Percentiles rank a stretch among this genome's conserved stretches.
phyloP scores from a whole-genome alignment of 106 monocot genomes.

The Iris macrosiphon region DNA sequence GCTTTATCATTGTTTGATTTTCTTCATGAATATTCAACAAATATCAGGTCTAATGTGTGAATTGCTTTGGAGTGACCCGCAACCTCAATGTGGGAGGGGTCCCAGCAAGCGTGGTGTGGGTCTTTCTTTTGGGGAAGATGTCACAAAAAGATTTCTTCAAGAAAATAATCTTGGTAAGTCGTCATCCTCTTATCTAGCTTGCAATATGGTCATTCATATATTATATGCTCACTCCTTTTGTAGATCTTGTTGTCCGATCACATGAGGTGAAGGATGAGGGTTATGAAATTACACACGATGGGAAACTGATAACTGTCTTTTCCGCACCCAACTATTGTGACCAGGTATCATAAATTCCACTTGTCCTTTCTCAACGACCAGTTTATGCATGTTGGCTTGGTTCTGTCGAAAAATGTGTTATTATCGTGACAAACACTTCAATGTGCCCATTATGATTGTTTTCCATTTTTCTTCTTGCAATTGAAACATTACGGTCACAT shows the following conservation, averaged over 20 bases:
- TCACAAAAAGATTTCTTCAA: conserved; percentile 77
- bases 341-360: conserved; percentile 42
- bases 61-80: conserved; percentile 98
- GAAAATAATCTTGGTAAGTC: conserved; percentile 85
- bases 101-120: conserved; percentile 98
- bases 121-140: conserved; percentile 95
- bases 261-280: conserved; percentile 99
- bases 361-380: not conserved
- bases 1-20: not conserved
- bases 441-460: not conserved
- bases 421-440: no score
- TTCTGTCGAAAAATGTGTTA: not conserved
- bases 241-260: conserved; percentile 91
- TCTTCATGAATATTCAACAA: not conserved
- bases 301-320: conserved; percentile 95
- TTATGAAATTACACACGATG: conserved; percentile 95
- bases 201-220: not conserved
- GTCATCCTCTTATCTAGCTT: conserved; percentile 1
- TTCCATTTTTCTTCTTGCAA: not conserved
- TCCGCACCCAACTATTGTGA: conserved; percentile 98
- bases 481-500: no score
- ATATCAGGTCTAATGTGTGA: conserved; percentile 90
- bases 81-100: conserved; percentile 90
- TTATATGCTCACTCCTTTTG: not conserved
- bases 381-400: not conserved